These are phyloP conservation scores for Entomortierella lignicola DNA, from an alignment of 192 early-diverging fungal genomes.

Conservation along the genomic window DNA sequence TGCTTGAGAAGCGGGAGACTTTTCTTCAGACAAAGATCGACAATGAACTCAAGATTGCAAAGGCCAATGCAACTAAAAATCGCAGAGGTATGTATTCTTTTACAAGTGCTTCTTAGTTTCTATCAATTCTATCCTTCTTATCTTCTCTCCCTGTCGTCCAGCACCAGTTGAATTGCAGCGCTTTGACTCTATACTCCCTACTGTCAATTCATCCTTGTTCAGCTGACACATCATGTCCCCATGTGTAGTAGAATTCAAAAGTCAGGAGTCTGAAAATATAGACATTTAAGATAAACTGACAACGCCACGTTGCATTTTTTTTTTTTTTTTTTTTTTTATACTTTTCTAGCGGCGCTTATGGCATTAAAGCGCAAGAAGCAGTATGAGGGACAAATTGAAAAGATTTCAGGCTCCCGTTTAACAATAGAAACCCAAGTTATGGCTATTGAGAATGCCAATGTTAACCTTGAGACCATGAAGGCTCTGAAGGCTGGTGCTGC, in stretches of 20 bases:
- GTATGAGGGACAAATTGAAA: slow-evolving; percentile 86
- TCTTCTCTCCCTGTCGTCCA: too few species aligned
- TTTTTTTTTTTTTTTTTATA: too few species aligned
- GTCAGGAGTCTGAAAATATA: not conserved
- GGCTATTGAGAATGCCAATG: slow-evolving; percentile 96
- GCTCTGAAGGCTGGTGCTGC: slow-evolving; percentile 93
- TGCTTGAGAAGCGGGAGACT: slow-evolving; percentile 95
- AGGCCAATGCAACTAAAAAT: slow-evolving; percentile 92
- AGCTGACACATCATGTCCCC: not conserved
- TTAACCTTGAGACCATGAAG: slow-evolving; percentile 95
- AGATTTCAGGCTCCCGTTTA: slow-evolving; percentile 88
- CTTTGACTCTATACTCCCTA: not conserved
- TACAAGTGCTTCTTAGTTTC: too few species aligned
- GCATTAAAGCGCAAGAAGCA: slow-evolving; percentile 96
- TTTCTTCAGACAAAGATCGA: slow-evolving; percentile 90
- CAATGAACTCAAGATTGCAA: slow-evolving; percentile 86
- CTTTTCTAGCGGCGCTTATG: slow-evolving; percentile 77
- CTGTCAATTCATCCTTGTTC: not conserved
- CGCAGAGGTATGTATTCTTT: slow-evolving; percentile 75
- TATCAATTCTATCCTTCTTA: too few species aligned
- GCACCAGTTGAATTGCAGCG: not conserved
- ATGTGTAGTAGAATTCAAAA: not conserved
- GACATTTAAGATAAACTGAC: not conserved
- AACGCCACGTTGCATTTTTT: slow-evolving; percentile 15
- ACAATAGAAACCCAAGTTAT: slow-evolving; percentile 95